Evolutionary conservation across 129 eudicot species (phyloP).

Genomic region (Apium graveolens): DNA sequence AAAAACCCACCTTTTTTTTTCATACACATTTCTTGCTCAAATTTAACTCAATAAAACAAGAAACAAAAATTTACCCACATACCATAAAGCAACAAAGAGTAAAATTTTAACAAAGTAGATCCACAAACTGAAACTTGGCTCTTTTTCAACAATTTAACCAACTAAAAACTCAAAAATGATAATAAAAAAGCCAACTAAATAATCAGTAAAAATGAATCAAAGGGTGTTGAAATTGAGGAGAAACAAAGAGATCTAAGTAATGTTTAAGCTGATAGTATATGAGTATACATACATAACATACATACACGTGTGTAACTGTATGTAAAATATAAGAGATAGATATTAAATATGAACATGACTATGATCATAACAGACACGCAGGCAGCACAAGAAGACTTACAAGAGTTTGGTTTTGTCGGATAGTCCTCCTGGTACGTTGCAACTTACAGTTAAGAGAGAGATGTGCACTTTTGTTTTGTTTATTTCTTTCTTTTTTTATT

Average conservation of each 20-base stretch:
- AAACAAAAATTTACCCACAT: neutral
- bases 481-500: neutral
- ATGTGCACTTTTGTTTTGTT: neutral
- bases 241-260: constrained; percentile 1
- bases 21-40: neutral
- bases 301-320: neutral
- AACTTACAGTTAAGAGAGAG: neutral
- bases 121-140: neutral
- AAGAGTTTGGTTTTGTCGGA: neutral
- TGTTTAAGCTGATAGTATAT: neutral
- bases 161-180: neutral
- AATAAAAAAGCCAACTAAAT: neutral
- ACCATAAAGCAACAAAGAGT: neutral
- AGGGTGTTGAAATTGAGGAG: neutral
- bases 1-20: neutral
- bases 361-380: neutral
- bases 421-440: constrained; percentile 1
- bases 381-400: neutral
- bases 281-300: neutral
- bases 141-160: neutral
- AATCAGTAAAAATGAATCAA: neutral
- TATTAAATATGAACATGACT: neutral
- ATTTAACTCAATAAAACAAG: neutral
- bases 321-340: neutral
- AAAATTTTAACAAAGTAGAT: neutral